Base-by-base conservation (phyloP, 78 protist species). In the Dictyostelium brefeldianum region DNA sequence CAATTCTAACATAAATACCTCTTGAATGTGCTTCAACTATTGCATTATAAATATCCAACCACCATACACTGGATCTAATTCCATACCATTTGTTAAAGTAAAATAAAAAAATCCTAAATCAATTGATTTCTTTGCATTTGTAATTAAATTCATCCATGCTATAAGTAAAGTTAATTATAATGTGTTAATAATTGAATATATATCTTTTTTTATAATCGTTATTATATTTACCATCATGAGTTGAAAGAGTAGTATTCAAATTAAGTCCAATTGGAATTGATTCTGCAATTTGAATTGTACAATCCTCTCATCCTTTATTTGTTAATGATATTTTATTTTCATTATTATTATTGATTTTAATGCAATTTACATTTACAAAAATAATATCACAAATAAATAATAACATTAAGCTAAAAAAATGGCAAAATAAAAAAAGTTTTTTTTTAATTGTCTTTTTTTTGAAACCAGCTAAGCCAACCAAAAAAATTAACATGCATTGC, bases 81-180 rank as follows among this genome's bases (percentile, higher is more conserved):
- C 31, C 17, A 54, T 36, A 43, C 90, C 95, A 53, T 74, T 75
- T 17, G 84, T 81, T 43, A 91, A 64, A 20, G 90, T 91, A 89
- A 81, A 74, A 77, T 91, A 91, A 54, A 79, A 91, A 31, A 83
- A 11, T 54, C 91, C 95, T 25, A 91, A 22, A 69, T 91, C 95
- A 3, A 91, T 80, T 27, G 95, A 77, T 25, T 91, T 75, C n/a
- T 69, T 12, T 43, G 95, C 95, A 85, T 85, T 85, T n/a, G 62
- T 74, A 59, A 85, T 74, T 47, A 85, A 75, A 62, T 71, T 48
- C 77, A 85, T 59, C 92, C 92, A 85, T 46, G 92, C 92, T n/a
- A 17, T 12, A 12, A 53, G 8, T 12, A n/a, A n/a, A n/a, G n/a
- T n/a, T n/a, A n/a, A n/a, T n/a, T n/a, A n/a, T n/a, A n/a, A n/a